Evolutionary conservation across 495 filamentous ascomycete genomes (phyloP).

Genomic region (Friedmanniomyces simplex): DNA sequence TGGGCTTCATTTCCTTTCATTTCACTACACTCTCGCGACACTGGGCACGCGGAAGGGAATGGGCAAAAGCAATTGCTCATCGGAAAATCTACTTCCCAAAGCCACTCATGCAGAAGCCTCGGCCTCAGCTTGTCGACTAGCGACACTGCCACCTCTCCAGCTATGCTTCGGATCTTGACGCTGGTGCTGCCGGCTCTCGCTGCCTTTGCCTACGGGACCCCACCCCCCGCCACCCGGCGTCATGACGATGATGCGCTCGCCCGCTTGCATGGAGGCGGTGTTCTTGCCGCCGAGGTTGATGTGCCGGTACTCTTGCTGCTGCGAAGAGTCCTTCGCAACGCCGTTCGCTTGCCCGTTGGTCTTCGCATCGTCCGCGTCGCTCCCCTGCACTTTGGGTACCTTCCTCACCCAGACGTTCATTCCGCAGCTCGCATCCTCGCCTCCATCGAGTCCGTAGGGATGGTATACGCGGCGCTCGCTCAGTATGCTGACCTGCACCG

Average conservation of each 20-base stretch:
- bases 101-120: constrained; percentile 20
- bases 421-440: constrained; percentile 67
- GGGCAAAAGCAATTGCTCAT: too few species aligned
- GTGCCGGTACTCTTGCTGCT: constrained; percentile 41
- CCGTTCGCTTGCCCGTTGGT: constrained; percentile 4
- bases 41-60: too few species aligned
- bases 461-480: constrained; percentile 77
- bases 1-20: too few species aligned
- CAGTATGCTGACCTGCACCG: constrained; percentile 79
- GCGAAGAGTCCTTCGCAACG: not conserved
- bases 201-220: constrained; percentile 51
- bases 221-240: constrained; percentile 69
- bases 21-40: too few species aligned
- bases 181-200: constrained; percentile 29
- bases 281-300: constrained; percentile 93
- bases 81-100: not conserved
- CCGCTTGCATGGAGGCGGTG: constrained; percentile 71
- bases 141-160: constrained; percentile 53
- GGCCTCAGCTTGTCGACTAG: constrained; percentile 34
- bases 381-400: constrained; percentile 31
- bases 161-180: constrained; percentile 43
- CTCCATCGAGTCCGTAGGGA: constrained; percentile 85
- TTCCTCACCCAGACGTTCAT: constrained; percentile 79
- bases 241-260: constrained; percentile 72
- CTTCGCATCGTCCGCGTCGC: constrained; percentile 12